A percentile compares a stretch with the other conserved stretches of the same genome.
These are phyloP conservation scores for Scleromitrula shiraiana DNA, from an alignment of 2,329 filamentous ascomycete species.

Conservation along the genomic window DNA sequence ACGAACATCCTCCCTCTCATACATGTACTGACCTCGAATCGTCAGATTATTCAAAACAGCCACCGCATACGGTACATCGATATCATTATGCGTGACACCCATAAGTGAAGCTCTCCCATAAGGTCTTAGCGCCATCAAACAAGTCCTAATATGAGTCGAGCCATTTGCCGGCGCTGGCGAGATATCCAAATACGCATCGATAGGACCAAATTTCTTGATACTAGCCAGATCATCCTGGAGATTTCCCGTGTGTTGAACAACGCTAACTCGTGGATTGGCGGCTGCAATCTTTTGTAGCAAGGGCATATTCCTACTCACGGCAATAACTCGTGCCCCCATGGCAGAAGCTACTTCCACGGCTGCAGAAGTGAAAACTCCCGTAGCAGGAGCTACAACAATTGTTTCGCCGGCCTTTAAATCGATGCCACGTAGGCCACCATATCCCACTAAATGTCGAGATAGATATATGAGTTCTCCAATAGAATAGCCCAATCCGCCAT, in stretches of 20 bases:
- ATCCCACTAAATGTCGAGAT: slow-evolving; percentile 34
- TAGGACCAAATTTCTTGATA: slow-evolving; percentile 24
- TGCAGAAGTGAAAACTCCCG: slow-evolving; percentile 37
- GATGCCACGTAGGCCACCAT: slow-evolving; percentile 39
- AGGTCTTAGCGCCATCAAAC: slow-evolving; percentile 24
- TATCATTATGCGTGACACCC: slow-evolving; percentile 26
- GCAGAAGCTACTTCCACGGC: slow-evolving; percentile 37
- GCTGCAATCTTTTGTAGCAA: slow-evolving; percentile 31
- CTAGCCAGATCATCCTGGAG: slow-evolving; percentile 15
- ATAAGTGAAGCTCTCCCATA: slow-evolving; percentile 31
- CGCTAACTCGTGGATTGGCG: slow-evolving; percentile 29
- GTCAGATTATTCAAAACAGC: slow-evolving; percentile 31
- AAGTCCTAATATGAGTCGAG: slow-evolving; percentile 35
- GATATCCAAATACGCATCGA: slow-evolving; percentile 40
- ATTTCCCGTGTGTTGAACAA: slow-evolving; percentile 37
- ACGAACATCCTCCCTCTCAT: slow-evolving; percentile 33
- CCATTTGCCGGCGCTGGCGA: slow-evolving; percentile 34
- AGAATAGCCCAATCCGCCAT: slow-evolving; percentile 14
- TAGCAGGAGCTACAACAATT: slow-evolving; percentile 39
- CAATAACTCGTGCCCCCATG: slow-evolving; percentile 42
- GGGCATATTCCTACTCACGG: slow-evolving; percentile 38
- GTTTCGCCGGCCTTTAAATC: slow-evolving; percentile 37
- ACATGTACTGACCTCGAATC: slow-evolving; percentile 39
- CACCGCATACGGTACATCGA: slow-evolving; percentile 24
- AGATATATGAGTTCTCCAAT: slow-evolving; percentile 9